Conservation (phyloP, 2,329 filamentous ascomycete species). For the Rugonectria rugulosa region DNA sequence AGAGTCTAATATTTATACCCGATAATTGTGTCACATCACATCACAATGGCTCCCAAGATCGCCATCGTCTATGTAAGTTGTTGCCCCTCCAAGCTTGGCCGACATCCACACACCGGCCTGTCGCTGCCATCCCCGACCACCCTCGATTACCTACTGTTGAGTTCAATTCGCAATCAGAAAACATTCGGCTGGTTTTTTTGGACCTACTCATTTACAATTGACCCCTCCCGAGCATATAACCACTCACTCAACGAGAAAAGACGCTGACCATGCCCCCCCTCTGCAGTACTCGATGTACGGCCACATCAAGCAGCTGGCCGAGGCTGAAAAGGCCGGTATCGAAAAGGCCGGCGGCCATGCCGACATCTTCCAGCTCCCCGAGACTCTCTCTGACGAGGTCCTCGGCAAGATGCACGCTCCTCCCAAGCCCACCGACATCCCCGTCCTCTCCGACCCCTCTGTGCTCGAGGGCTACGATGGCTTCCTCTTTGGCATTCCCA, state of each 20-base stretch:
- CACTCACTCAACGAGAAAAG: background rate
- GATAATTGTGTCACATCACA: conserved; percentile 1
- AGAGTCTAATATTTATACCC: conserved; percentile 3
- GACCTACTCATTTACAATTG: background rate
- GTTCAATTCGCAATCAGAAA: background rate
- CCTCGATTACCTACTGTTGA: conserved; percentile 5
- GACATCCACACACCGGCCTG: too few species aligned
- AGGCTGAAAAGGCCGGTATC: conserved; percentile 91
- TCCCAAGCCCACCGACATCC: conserved; percentile 72
- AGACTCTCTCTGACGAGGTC: conserved; percentile 87
- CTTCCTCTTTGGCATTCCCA: conserved; percentile 93
- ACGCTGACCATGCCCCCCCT: background rate
- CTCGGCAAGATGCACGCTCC: conserved; percentile 92
- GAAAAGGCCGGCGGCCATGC: conserved; percentile 83
- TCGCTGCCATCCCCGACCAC: conserved; percentile 5
- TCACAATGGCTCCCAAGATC: conserved; percentile 86
- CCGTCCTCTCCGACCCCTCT: conserved; percentile 64
- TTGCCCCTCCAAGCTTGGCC: conserved; percentile 15
- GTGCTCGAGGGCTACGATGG: conserved; percentile 81
- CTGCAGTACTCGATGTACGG: conserved; percentile 92
- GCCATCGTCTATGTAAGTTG: conserved; percentile 85
- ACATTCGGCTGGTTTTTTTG: conserved; percentile 5
- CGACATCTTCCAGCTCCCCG: conserved; percentile 86
- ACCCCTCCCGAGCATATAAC: background rate
- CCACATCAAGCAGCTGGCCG: conserved; percentile 83